Evolutionary conservation across 2,329 filamentous ascomycete species (phyloP).

Genomic region (Cercospora citrullina): DNA sequence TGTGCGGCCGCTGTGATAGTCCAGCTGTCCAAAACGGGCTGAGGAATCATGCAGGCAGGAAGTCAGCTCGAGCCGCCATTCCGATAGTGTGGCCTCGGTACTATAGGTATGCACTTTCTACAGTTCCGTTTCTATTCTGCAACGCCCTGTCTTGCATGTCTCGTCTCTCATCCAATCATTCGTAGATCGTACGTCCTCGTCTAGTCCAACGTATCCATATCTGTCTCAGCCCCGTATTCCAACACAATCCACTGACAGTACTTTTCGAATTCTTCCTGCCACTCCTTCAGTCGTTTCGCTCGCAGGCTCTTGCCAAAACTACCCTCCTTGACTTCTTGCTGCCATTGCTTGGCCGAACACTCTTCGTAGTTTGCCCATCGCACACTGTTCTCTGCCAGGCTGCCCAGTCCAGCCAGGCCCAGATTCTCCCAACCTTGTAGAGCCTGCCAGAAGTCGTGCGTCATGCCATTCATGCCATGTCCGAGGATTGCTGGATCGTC

Average conservation of each 20-base stretch:
- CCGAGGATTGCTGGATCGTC: conserved; percentile 89
- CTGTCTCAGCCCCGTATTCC: conserved; percentile 56
- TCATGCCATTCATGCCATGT: conserved; percentile 77
- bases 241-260: conserved; percentile 89
- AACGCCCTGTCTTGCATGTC: neutral
- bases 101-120: neutral
- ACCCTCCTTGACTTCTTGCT: conserved; percentile 69
- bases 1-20: neutral
- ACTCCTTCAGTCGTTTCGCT: conserved; percentile 71
- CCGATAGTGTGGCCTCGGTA: neutral
- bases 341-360: conserved; percentile 68
- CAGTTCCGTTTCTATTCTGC: neutral
- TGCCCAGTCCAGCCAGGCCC: conserved; percentile 80
- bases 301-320: conserved; percentile 70
- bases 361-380: conserved; percentile 89
- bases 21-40: neutral
- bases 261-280: conserved; percentile 79
- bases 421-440: conserved; percentile 90
- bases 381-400: conserved; percentile 88
- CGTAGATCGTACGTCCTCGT: neutral
- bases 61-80: neutral
- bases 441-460: conserved; percentile 92
- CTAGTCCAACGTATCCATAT: conserved; percentile 32
- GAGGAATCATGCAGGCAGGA: neutral
- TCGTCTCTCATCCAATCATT: neutral